Evolutionary conservation across 2,329 filamentous ascomycete species (phyloP).

Genomic region (Monosporascus ibericus): DNA sequence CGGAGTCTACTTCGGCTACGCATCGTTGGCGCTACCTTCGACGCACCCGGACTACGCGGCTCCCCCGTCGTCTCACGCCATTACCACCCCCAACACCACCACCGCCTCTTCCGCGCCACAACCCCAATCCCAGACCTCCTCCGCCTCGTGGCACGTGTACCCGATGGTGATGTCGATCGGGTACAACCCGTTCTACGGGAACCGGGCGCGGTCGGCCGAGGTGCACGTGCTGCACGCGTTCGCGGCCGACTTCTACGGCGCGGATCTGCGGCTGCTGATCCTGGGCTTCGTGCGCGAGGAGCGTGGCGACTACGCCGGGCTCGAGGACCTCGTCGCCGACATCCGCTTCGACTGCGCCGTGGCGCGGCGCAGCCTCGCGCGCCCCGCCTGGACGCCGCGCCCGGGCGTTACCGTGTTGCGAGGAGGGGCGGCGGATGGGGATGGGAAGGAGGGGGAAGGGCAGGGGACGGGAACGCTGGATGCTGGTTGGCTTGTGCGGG

Average conservation of each 20-base stretch:
- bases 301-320: constrained; percentile 69
- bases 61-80: constrained; percentile 1
- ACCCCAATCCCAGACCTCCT: constrained; percentile 8
- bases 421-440: constrained; percentile 19
- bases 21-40: constrained; percentile 58
- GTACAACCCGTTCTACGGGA: constrained; percentile 97
- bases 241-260: constrained; percentile 75
- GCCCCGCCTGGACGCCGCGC: constrained; percentile 53
- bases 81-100: constrained; percentile 14
- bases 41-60: constrained; percentile 36
- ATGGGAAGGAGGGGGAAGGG: not conserved
- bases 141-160: constrained; percentile 44
- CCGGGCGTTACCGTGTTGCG: constrained; percentile 28
- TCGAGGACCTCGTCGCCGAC: constrained; percentile 80
- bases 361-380: constrained; percentile 62
- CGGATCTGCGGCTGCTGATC: constrained; percentile 71
- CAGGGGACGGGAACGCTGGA: constrained; percentile 17
- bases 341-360: constrained; percentile 87
- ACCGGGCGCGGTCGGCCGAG: constrained; percentile 78
- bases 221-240: constrained; percentile 83
- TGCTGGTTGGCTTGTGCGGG: constrained; percentile 23
- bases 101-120: constrained; percentile 20
- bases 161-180: constrained; percentile 93
- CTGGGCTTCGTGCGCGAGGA: constrained; percentile 86
- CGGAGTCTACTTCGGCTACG: constrained; percentile 93